Evolutionary conservation across 345 rosid species (phyloP), one percentile per base, ranked within the genome.

Genomic region (Angophora floribunda): DNA sequence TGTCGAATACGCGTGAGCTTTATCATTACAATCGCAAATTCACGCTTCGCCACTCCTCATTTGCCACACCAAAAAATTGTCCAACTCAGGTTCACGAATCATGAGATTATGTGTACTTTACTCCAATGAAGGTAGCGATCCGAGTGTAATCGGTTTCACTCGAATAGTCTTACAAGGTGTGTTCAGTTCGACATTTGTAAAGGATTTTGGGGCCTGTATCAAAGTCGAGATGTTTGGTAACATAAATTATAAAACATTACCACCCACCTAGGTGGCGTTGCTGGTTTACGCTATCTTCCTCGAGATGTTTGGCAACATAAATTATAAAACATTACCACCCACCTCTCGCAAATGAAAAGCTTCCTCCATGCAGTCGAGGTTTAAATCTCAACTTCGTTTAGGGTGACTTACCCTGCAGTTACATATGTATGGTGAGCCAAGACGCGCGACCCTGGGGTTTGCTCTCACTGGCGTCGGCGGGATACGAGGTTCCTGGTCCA

Each of bases 111-210:
- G 47, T 75, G 12, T 19, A 17, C 26, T 36, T 75, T 36, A 19
- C 82, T 36, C 49, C 28, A 10, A 75, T 14, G 26, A 1, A 36
- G 26, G 26, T 75, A 0, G 24, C 17, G 9, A 36, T 2, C 4
- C 7, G 13, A 1, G 47, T 7, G 1, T 19, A 70, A 36, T 36
- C 82, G 0, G 0, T 36, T 75, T 75, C 36, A 75, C 24, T 19
- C 0, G 2, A 17, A 11, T 7, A n/a, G 14, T 63, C 75, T 63
- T n/a, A 63, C 2, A 0, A 1, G 28, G 7, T 19, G 26, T 2
- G 7, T 1, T 36, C 1, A 12, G 13, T 70, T 70, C 3, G 4
- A 3, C 45, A 32, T 32, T 67, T 67, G 6, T 8, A 16, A 8
- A 32, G 5, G 26, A 70, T 16, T 17, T 9, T 36, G 24, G 4